These are phyloP conservation scores for Psidium guajava DNA, from an alignment of 345 rosid species.

Conservation along the genomic window DNA sequence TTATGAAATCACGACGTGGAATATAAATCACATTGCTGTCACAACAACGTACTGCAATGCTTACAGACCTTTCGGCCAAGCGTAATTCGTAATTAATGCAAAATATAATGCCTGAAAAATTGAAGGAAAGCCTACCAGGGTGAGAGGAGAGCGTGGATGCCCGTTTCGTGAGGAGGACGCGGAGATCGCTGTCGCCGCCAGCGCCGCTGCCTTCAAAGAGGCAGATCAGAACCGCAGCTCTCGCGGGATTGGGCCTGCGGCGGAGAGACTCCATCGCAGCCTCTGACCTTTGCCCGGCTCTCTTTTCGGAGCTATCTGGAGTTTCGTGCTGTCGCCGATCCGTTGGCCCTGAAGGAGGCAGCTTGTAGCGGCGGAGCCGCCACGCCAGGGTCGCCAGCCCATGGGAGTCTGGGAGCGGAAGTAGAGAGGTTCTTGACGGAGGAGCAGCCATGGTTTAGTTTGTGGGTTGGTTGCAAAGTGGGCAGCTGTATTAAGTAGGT, in stretches of 20 bases:
- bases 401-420: not conserved
- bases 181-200: slow-evolving; percentile 18
- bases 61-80: not conserved
- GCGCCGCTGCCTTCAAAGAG: slow-evolving; percentile 37
- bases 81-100: not conserved
- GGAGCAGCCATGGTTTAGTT: not conserved
- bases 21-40: not conserved
- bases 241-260: not conserved
- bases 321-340: not conserved
- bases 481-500: not conserved
- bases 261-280: not conserved
- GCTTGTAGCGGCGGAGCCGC: slow-evolving; percentile 7
- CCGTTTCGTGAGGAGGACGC: slow-evolving; percentile 42
- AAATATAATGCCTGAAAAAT: not conserved
- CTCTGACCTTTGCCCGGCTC: not conserved
- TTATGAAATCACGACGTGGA: not conserved
- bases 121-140: slow-evolving; percentile 14
- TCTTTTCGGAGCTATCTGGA: not conserved
- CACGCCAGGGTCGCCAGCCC: slow-evolving; percentile 5
- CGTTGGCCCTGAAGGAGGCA: not conserved
- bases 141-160: slow-evolving; percentile 32
- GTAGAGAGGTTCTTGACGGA: not conserved
- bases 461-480: not conserved
- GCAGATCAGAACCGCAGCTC: slow-evolving; percentile 47
- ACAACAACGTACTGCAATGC: not conserved